These are phyloP conservation scores for Xerocomus spinulosus DNA, from an alignment of 768 basidiomycete species.

Conservation along the genomic window DNA sequence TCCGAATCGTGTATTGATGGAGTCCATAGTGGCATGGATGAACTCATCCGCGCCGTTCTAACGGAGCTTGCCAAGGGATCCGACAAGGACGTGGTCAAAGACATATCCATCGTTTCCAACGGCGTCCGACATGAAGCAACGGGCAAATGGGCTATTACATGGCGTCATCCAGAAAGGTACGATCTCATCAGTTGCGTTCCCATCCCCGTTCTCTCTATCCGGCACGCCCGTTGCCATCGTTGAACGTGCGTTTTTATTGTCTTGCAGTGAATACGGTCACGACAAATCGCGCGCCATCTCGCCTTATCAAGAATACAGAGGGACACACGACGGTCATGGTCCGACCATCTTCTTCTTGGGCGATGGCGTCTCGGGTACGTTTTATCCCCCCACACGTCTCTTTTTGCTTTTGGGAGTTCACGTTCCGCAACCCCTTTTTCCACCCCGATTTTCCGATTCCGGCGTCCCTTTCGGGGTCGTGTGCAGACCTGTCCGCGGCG, in stretches of 20 bases:
- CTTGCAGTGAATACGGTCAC: constrained; percentile 78
- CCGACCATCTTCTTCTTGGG: constrained; percentile 96
- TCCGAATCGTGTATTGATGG: constrained; percentile 2
- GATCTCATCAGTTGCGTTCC: constrained; percentile 4
- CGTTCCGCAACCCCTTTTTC: too few species aligned
- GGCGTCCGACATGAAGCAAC: constrained; percentile 68
- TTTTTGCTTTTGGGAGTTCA: too few species aligned
- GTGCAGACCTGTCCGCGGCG: constrained; percentile 95
- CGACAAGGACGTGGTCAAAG: constrained; percentile 54
- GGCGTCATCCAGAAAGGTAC: constrained; percentile 83
- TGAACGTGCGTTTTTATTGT: constrained; percentile 1
- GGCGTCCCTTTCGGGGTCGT: too few species aligned
- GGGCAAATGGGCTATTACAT: constrained; percentile 70
- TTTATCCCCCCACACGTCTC: not conserved
- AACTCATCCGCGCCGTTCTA: constrained; percentile 89
- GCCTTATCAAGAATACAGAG: constrained; percentile 61
- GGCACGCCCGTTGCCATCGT: too few species aligned
- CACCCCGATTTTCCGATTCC: too few species aligned
- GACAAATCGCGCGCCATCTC: constrained; percentile 95
- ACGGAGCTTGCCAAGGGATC: constrained; percentile 57
- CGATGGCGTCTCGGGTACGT: constrained; percentile 89
- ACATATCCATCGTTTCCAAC: constrained; percentile 94
- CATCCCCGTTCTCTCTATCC: not conserved
- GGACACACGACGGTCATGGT: constrained; percentile 14
- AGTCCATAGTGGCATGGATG: constrained; percentile 76